Base-by-base conservation (phyloP, 345 rosid genomes). In the Pistacia vera region DNA sequence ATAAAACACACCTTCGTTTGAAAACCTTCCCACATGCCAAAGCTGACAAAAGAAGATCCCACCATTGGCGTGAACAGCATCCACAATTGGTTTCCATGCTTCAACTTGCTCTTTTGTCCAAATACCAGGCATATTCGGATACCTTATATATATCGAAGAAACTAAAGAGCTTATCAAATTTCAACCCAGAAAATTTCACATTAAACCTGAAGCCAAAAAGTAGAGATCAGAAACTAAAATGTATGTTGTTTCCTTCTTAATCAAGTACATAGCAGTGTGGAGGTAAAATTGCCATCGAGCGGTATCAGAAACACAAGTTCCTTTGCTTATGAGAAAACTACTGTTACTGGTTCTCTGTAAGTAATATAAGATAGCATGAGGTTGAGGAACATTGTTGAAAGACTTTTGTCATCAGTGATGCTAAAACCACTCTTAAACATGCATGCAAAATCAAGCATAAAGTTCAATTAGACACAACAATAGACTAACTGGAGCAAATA, bases 21-120 rank as follows among this genome's bases (percentile, higher is more conserved):
- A 90, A 78, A 86, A 91, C 48, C 97, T 85, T 17, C 95, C 97
- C 28, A 81, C 89, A 68, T 91, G 97, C 92, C 88, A 81, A 61
- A 90, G 33, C 33, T 30, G 33, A 30, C 33, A 30, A 30, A 30
- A 30, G 33, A 30, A 30, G 33, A 30, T 30, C 33, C 33, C 33
- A 1, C 33, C 33, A 30, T 30, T 30, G 33, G 33, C 33, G 3
- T 30, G 33, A 30, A 30, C 33, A 30, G 33, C 33, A 30, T 30
- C 33, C 33, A 30, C 33, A 30, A 30, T 30, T 30, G 33, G 3
- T 30, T 30, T 30, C 33, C 33, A 30, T 30, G 33, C 33, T 30
- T 30, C 33, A 30, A 30, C 33, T 30, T 30, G 33, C 33, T 30
- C 33, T 30, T 30, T 30, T 30, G 33, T 30, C 33, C 33, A 30